These are phyloP conservation scores for Ophiostoma triangulosporum DNA, from an alignment of 2,329 filamentous ascomycete genomes.

Conservation along the genomic window DNA sequence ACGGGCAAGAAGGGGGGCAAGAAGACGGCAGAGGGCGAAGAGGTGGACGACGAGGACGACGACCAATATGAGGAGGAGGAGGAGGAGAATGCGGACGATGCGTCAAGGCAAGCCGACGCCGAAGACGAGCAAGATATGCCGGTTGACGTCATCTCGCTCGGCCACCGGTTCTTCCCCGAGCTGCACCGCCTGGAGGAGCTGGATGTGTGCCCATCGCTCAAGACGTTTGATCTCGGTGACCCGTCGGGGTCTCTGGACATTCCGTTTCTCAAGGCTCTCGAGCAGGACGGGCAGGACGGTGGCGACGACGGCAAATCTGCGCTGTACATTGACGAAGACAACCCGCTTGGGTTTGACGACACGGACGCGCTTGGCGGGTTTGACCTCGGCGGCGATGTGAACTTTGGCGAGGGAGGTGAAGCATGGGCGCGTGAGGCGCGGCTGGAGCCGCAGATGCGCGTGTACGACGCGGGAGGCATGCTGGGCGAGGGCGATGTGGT, in stretches of 20 bases:
- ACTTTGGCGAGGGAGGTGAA: conserved; percentile 92
- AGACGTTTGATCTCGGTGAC: conserved; percentile 83
- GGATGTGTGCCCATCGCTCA: conserved; percentile 88
- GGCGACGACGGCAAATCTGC: conserved; percentile 55
- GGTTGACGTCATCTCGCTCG: conserved; percentile 65
- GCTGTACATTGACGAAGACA: conserved; percentile 77
- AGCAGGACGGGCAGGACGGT: conserved; percentile 41
- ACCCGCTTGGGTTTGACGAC: conserved; percentile 67
- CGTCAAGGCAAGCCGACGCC: background rate
- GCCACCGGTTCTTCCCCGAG: conserved; percentile 74
- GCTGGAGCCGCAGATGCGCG: conserved; percentile 70
- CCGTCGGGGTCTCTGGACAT: conserved; percentile 76
- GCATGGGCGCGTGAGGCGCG: conserved; percentile 88
- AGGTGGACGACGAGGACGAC: conserved; percentile 24
- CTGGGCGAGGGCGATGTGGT: conserved; percentile 34
- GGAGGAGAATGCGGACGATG: conserved; percentile 25
- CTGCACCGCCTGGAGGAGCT: conserved; percentile 64
- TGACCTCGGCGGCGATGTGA: conserved; percentile 56
- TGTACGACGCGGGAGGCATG: conserved; percentile 48
- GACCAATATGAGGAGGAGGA: conserved; percentile 24
- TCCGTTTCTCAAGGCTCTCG: conserved; percentile 77
- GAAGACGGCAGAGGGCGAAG: conserved; percentile 22
- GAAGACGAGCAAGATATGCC: conserved; percentile 44
- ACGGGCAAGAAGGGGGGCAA: conserved; percentile 15
- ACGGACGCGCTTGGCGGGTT: conserved; percentile 64